phyloP scores from a whole-genome alignment of 495 filamentous ascomycete species.

The Aspergillus egyptiacus region DNA sequence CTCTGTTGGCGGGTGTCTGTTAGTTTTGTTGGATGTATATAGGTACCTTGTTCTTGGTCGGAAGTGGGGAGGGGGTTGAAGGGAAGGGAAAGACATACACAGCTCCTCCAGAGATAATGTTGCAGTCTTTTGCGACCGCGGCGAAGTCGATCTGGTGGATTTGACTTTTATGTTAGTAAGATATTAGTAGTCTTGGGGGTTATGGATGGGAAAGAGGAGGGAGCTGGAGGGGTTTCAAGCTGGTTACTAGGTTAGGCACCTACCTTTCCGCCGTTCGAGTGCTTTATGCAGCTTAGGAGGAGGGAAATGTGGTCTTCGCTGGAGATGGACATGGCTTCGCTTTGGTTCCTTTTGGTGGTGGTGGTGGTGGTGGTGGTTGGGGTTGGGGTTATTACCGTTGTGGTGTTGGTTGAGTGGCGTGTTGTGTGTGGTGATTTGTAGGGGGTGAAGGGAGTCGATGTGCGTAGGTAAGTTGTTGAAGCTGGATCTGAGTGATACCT shows the following conservation, averaged over 20 bases:
- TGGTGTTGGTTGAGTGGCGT: too few species aligned
- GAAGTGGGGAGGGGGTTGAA: background rate
- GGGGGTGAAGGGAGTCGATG: too few species aligned
- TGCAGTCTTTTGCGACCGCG: constrained; percentile 56
- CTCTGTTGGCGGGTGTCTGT: constrained; percentile 29
- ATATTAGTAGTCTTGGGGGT: background rate
- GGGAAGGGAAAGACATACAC: constrained; percentile 48
- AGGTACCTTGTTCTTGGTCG: too few species aligned
- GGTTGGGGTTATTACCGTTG: background rate
- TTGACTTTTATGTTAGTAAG: background rate
- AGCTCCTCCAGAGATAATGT: constrained; percentile 56
- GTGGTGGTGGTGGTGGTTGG: background rate
- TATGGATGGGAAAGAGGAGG: background rate
- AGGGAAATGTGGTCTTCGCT: constrained; percentile 56
- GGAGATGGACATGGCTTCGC: constrained; percentile 46
- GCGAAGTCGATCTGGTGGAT: constrained; percentile 51
- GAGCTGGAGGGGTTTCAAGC: too few species aligned
- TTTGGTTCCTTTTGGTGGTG: too few species aligned
- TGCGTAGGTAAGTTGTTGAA: too few species aligned
- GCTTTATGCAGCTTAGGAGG: constrained; percentile 57
- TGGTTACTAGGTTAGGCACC: constrained; percentile 7
- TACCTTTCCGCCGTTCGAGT: constrained; percentile 52
- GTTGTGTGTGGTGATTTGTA: too few species aligned
- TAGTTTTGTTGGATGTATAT: background rate
- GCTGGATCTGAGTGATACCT: too few species aligned